A percentile compares a stretch with the other conserved stretches of the same genome.
These are phyloP conservation scores for Aspergillus versicolor DNA, from an alignment of 2,329 filamentous ascomycete species.

Conservation along the genomic window DNA sequence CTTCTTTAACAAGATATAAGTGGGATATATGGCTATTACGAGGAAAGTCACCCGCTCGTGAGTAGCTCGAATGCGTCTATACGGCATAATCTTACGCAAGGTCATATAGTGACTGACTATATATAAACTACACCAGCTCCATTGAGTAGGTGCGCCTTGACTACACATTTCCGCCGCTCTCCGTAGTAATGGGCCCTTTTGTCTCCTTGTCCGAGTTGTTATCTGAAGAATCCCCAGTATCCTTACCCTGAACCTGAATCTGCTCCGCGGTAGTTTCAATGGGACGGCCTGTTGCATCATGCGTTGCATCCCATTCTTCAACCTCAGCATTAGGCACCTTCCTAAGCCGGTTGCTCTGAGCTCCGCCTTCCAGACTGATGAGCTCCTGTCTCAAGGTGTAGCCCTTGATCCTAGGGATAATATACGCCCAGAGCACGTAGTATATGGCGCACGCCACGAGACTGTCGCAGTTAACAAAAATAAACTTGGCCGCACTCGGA, in stretches of 20 bases:
- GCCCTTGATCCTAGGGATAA: conserved; percentile 52
- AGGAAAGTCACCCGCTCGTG: too few relatives aligned
- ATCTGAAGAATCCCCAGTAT: not conserved
- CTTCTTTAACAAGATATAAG: too few relatives aligned
- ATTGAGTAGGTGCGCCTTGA: too few relatives aligned
- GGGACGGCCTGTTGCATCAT: conserved; percentile 48
- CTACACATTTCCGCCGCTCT: too few relatives aligned
- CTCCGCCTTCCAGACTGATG: conserved; percentile 53
- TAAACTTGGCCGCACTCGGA: too few relatives aligned
- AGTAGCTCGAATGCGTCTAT: too few relatives aligned
- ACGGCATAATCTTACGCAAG: too few relatives aligned
- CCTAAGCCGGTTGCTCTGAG: conserved; percentile 50
- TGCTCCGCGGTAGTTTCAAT: not conserved
- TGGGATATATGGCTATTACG: too few relatives aligned
- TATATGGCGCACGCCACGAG: conserved; percentile 56
- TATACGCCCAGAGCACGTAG: conserved; percentile 59
- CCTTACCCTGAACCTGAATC: not conserved
- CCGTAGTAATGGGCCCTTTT: not conserved
- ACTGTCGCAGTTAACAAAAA: conserved; percentile 28
- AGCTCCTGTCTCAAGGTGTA: conserved; percentile 54
- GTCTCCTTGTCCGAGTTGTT: not conserved
- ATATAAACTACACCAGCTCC: too few relatives aligned
- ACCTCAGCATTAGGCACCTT: conserved; percentile 55
- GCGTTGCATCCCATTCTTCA: conserved; percentile 55
- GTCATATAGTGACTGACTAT: too few relatives aligned